Conservation (phyloP, 257 asterid species). For the Lavandula angustifolia region DNA sequence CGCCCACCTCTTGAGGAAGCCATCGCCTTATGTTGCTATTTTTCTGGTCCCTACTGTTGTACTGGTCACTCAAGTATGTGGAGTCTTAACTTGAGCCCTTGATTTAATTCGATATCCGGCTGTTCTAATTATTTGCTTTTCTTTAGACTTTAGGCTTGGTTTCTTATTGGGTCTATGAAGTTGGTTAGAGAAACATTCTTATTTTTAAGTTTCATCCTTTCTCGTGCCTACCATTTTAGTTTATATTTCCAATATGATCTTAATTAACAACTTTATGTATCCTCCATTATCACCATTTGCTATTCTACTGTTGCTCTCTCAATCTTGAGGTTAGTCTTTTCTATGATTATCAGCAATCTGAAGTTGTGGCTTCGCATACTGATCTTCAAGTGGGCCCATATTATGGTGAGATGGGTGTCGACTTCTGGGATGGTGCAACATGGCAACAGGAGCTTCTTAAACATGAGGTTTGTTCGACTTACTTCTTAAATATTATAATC, state of each 20-base stretch:
- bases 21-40: slow-evolving; percentile 59
- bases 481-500: slow-evolving; percentile 10
- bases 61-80: slow-evolving; percentile 66
- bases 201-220: background rate
- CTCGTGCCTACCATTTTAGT: no score
- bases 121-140: background rate
- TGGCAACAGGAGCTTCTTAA: slow-evolving; percentile 51
- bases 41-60: slow-evolving; percentile 87
- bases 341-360: slow-evolving; percentile 60
- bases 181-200: background rate
- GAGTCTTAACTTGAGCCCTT: background rate
- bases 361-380: slow-evolving; percentile 50
- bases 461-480: slow-evolving; percentile 51
- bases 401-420: slow-evolving; percentile 78
- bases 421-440: slow-evolving; percentile 65
- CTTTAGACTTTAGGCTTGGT: background rate
- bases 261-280: background rate
- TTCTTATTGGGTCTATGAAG: background rate
- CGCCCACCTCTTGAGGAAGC: slow-evolving; percentile 58
- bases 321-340: slow-evolving; percentile 18
- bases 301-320: background rate
- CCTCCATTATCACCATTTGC: background rate
- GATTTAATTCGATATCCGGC: background rate
- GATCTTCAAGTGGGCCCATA: slow-evolving; percentile 73
- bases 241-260: background rate